A percentile compares a stretch with the other conserved stretches of the same genome.
phyloP scores from a whole-genome alignment of 2,329 filamentous ascomycete genomes.

The Cordyceps fumosorosea region DNA sequence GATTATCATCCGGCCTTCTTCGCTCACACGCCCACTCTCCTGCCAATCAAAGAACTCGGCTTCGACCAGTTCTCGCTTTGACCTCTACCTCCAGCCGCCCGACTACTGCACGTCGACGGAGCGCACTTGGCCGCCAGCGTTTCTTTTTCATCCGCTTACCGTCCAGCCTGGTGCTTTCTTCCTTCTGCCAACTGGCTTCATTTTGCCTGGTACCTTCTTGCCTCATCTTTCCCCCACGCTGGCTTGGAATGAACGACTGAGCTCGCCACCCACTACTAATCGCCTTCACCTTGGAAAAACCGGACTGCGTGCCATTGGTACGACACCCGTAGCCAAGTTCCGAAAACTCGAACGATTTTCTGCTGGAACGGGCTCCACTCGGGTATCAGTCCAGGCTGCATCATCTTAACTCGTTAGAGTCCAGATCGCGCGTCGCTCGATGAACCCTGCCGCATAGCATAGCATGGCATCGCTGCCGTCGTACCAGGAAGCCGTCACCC shows the following conservation, averaged over 20 bases:
- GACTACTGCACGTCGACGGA: slow-evolving; percentile 2
- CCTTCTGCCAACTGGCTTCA: neutral
- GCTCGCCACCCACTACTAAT: neutral
- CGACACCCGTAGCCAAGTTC: neutral
- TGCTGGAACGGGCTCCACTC: neutral
- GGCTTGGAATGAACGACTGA: neutral
- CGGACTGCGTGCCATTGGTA: neutral
- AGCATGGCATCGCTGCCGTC: slow-evolving; percentile 39
- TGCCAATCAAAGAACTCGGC: neutral
- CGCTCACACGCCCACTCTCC: neutral
- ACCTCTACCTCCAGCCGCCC: neutral
- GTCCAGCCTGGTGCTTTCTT: neutral
- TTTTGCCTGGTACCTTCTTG: neutral
- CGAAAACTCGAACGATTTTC: neutral
- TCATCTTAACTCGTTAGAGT: neutral
- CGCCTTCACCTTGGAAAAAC: neutral
- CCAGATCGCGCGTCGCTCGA: neutral
- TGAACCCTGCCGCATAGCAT: neutral
- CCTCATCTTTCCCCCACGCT: neutral
- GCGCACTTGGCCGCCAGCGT: neutral
- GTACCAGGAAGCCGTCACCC: slow-evolving; percentile 43
- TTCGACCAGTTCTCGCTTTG: slow-evolving; percentile 1
- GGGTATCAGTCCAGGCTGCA: neutral
- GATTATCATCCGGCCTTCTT: too few relatives aligned
- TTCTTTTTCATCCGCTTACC: neutral